Base-by-base conservation (phyloP, 2,329 filamentous ascomycete genomes). In the Emergomyces pasteurianus region DNA sequence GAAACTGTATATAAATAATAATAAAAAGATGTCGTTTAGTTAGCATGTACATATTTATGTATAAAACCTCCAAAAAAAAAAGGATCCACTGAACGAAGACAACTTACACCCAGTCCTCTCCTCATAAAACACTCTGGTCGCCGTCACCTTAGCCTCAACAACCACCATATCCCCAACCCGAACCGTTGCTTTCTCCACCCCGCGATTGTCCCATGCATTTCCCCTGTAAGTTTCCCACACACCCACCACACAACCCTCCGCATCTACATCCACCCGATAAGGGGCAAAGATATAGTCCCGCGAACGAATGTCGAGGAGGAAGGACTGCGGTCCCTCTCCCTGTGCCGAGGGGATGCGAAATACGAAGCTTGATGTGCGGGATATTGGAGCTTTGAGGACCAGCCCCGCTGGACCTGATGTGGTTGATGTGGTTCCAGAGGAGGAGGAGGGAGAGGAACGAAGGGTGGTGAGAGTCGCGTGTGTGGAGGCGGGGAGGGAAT, bases 191-290 rank as follows among this genome's bases (percentile, higher is more conserved):
- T 78, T 80, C 53, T 79, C 79, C 16, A 64, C 59, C 18, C 92
- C 92, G 70, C 85, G 88, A 72, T 96, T 95, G 21, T 80, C 85
- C 91, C 92, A 96, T 67, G 94, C 89, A 68, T 95, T 92, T 0
- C 90, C 91, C 55, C 90, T 81, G 72, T 86, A 95, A 31, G 90
- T 95, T 78, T 92, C 89, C 87, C 89, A 94, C 34, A 86, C 86
- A 49, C 80, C 76, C 2, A 90, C 79, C 54, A 80, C 73, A 46
- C 78, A 74, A 61, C 74, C 73, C 66, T 76, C 72, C 26, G 74
- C 71, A 43, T 75, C 73, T 58, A 73, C 64, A 70, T 97, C 94
- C 36, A 97, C 82, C 52, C 92, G 82, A 72, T 95, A 79, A 12
- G 90, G 88, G 67, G 85, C 83, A 72, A 96, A 97, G 59, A 81